Conservation (phyloP, 495 filamentous ascomycete species). For the Neurospora sp. region DNA sequence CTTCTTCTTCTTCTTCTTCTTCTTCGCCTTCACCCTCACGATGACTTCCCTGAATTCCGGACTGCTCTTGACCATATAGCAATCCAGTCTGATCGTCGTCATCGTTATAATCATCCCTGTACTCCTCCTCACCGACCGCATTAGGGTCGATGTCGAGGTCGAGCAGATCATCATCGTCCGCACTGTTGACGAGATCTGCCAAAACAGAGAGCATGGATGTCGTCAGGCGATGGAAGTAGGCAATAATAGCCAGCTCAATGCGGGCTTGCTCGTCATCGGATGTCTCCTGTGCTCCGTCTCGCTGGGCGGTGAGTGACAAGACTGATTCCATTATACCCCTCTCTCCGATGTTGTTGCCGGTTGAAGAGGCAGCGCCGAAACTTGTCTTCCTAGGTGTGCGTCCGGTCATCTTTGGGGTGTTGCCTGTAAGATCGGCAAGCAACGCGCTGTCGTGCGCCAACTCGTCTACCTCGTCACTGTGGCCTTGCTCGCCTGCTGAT, state of each 20-base stretch:
- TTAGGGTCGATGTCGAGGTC: constrained; percentile 25
- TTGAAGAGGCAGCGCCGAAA: constrained; percentile 9
- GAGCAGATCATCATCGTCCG: constrained; percentile 40
- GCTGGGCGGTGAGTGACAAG: constrained; percentile 24
- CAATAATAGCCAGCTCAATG: constrained; percentile 66
- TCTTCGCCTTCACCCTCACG: constrained; percentile 5
- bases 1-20: constrained; percentile 2
- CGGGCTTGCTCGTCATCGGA: constrained; percentile 24
- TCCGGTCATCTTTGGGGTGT: neutral
- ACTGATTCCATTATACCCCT: constrained; percentile 22
- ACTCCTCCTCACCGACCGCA: constrained; percentile 10
- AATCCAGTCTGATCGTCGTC: constrained; percentile 20
- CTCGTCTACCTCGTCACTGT: constrained; percentile 39
- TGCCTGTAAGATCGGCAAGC: constrained; percentile 28
- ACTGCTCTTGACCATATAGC: constrained; percentile 2
- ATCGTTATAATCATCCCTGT: constrained; percentile 1
- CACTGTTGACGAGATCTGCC: constrained; percentile 54
- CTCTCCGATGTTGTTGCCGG: neutral
- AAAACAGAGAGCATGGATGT: constrained; percentile 58
- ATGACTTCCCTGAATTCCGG: neutral
- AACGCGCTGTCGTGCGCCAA: constrained; percentile 36
- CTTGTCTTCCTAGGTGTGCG: constrained; percentile 20
- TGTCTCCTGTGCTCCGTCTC: constrained; percentile 5
- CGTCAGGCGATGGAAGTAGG: constrained; percentile 87
- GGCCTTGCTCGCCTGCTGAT: constrained; percentile 76